A percentile compares a stretch with the other conserved stretches of the same genome.
These are phyloP conservation scores for Penstemon newberryi DNA, from an alignment of 257 asterid genomes.

Conservation along the genomic window DNA sequence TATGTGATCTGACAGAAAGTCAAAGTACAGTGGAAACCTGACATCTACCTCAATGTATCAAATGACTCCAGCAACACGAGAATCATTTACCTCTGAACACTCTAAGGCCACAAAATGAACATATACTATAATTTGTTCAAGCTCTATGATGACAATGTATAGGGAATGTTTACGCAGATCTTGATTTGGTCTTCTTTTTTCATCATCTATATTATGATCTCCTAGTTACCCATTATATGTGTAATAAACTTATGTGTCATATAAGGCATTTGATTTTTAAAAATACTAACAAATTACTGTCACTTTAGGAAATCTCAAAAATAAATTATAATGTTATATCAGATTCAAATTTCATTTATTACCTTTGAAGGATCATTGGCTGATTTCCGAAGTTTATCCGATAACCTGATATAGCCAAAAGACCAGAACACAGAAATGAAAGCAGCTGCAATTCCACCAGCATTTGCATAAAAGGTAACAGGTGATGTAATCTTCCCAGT, in stretches of 20 bases:
- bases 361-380: constrained; percentile 97
- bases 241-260: not conserved
- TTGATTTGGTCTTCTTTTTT: constrained; percentile 1
- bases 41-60: constrained; percentile 9
- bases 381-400: constrained; percentile 77
- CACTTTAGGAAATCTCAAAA: not conserved
- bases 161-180: not conserved
- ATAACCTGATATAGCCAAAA: constrained; percentile 81
- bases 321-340: not conserved
- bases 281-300: too few relatives aligned
- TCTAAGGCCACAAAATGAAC: not conserved
- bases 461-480: constrained; percentile 82
- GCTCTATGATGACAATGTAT: not conserved
- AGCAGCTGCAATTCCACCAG: constrained; percentile 92
- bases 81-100: constrained; percentile 3
- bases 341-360: constrained; percentile 7
- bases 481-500: constrained; percentile 90
- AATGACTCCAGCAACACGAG: constrained; percentile 1
- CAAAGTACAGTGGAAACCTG: not conserved
- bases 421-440: constrained; percentile 96
- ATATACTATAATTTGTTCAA: not conserved
- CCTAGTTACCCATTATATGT: not conserved
- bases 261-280: constrained; percentile 5
- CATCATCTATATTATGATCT: not conserved
- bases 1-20: constrained; percentile 9